These are phyloP conservation scores for Pilaira anomala DNA, from an alignment of 192 early-diverging fungal species.

Conservation along the genomic window DNA sequence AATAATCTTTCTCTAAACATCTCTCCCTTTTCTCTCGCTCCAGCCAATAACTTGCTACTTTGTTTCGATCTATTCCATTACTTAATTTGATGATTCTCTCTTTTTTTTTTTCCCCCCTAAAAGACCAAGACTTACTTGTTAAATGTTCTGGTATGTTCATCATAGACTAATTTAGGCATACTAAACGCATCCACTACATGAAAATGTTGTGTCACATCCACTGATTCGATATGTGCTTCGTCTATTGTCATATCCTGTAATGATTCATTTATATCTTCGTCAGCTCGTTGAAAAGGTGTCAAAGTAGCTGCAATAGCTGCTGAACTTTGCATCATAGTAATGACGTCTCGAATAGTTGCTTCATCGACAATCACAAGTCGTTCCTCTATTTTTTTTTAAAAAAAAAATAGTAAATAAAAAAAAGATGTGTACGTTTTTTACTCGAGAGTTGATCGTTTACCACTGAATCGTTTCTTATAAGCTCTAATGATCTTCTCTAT, in stretches of 20 bases:
- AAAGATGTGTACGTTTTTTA: no score
- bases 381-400: constrained; percentile 8
- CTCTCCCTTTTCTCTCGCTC: constrained; percentile 59
- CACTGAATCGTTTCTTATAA: constrained; percentile 67
- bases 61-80: constrained; percentile 22
- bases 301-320: constrained; percentile 21
- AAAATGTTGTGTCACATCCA: constrained; percentile 56
- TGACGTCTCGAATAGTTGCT: constrained; percentile 47
- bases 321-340: constrained; percentile 46
- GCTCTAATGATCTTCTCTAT: constrained; percentile 68
- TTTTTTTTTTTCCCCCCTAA: not conserved
- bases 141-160: constrained; percentile 64
- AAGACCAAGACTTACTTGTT: constrained; percentile 33
- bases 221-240: constrained; percentile 20
- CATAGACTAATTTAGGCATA: constrained; percentile 67
- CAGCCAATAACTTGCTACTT: constrained; percentile 48
- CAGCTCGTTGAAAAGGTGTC: constrained; percentile 1
- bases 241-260: not conserved
- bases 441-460: constrained; percentile 36
- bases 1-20: constrained; percentile 79
- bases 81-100: not conserved
- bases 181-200: constrained; percentile 74
- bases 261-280: constrained; percentile 16
- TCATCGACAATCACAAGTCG: constrained; percentile 35
- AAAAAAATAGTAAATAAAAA: no score